A percentile compares a stretch with the other conserved stretches of the same genome.
phyloP scores from a whole-genome alignment of 2,329 filamentous ascomycete species.

The Aureobasidium musti region DNA sequence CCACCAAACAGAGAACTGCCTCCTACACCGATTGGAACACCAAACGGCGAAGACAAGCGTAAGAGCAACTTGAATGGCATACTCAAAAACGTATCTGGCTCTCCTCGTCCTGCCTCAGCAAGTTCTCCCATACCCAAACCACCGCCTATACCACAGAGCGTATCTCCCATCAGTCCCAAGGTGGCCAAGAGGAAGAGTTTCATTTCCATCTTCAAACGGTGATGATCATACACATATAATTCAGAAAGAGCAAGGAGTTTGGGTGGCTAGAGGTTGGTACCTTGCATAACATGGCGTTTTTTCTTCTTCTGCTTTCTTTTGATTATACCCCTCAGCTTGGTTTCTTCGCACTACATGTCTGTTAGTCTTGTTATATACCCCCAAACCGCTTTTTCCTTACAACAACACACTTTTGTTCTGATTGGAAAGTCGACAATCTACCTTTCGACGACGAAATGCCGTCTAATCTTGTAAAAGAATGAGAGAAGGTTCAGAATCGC shows the following conservation, averaged over 20 bases:
- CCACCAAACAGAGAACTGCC: neutral
- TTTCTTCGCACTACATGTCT: neutral
- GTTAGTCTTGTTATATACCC: conserved; percentile 6
- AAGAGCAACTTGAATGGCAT: conserved; percentile 22
- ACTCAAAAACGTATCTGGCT: conserved; percentile 8
- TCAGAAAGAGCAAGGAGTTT: conserved; percentile 23
- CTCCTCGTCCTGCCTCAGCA: neutral
- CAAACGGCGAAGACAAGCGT: conserved; percentile 6
- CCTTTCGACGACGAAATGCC: too few species aligned
- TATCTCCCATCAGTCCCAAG: conserved; percentile 38
- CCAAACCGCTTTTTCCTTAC: neutral
- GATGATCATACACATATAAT: neutral
- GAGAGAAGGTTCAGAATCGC: too few species aligned
- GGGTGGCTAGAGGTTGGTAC: neutral
- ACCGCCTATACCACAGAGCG: conserved; percentile 32
- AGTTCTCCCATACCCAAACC: conserved; percentile 33
- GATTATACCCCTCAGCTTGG: neutral
- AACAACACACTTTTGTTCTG: too few species aligned
- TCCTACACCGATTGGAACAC: neutral
- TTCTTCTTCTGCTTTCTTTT: neutral
- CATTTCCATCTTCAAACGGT: conserved; percentile 46
- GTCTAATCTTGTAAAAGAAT: too few species aligned
- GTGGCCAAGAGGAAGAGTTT: conserved; percentile 53
- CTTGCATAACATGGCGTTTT: conserved; percentile 12
- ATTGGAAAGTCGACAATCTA: too few species aligned